Evolutionary conservation across 2,329 filamentous ascomycete species (phyloP), one percentile per base, ranked within the genome.

Genomic region (Aspergillus sp.): DNA sequence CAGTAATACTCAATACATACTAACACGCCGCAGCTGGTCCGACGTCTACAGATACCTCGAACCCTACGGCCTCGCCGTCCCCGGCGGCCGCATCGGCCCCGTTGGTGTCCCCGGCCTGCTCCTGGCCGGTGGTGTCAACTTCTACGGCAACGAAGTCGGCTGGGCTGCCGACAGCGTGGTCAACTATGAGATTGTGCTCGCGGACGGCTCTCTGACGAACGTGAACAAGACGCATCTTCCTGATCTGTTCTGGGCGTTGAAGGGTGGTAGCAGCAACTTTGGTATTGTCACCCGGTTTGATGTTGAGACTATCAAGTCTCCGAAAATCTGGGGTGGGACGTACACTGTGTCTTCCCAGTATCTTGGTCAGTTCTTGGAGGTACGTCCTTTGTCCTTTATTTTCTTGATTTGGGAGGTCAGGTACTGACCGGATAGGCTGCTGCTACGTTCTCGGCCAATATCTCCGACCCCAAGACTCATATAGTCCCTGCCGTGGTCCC

Each of bases 231-330:
- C 42, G 4, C 45, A 32, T 41, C 44, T 58, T 35, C 44, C 58
- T 4, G 68, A 73, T 43, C 62, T 74, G 2, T 73, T 60, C 53
- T 59, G 58, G 41, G 70, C 70, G 19, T 53, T 74, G 35, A 72
- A 72, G 51, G 70, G 70, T 3, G 71, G 71, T n/a, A 65, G 63
- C 47, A 67, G 59, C 48, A 72, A 73, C 53, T 73, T 73, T 44
- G 70, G 70, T 3, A 54, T 73, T 3, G 69, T 73, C 12, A 72
- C 70, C 1, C 59, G 66, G 3, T 72, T 73, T 44, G 67, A 71
- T 43, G 42, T 72, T 5, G 55, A 63, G 50, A 62, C 63, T 2
- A 55, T 62, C 45, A 46, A 46, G 52, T 67, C 60, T 4, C 46
- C 44, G 45, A 57, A 57, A 53, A 50, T 70, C 9, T 69, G 64